Base-by-base conservation (phyloP, 1,284 basidiomycete species). In the Melampsora americana region DNA sequence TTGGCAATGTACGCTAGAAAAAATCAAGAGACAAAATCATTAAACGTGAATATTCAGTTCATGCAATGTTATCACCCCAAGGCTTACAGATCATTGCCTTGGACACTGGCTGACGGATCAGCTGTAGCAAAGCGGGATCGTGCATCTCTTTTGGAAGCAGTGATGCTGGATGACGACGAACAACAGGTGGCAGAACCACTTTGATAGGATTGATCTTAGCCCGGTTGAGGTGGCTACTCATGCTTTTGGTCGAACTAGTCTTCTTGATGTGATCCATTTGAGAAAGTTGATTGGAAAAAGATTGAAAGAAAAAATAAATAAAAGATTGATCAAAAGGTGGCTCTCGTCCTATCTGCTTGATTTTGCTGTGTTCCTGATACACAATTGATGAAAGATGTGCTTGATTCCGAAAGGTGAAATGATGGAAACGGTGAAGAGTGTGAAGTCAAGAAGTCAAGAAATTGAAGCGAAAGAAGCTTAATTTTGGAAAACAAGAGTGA, bases 41-140 rank as follows among this genome's bases (percentile, higher is more conserved):
- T 1, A 32, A 18, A 35, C 18, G 26, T 30, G 69, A 20, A 23
- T 42, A 20, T 12, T 35, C 20, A 48, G 48, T 28, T 6, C 4
- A 35, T 32, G 28, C 3, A 35, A 61, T n/a, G 23, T 30, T 46
- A 20, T 56, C 20, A 62, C 11, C 23, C 32, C 26, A 14, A 48
- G 32, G 79, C 81, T 62, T 74, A 82, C 88, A 84, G 82, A 95
- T 87, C 89, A 96, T 93, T 78, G 92, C 90, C 81, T 86, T 85
- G 6, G 91, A 89, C 72, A 95, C 91, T 48, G 87, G 88, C 78
- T 87, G 88, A 79, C 87, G 85, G 84, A 95, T 87, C 80, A 95
- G 89, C 80, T 88, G 86, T 79, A 95, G 85, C 78, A 96, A 87
- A 65, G 86, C 87, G 23, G 89, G 89, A 83, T 91, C 88, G 85